A percentile compares a stretch with the other conserved stretches of the same genome.
Conservation (phyloP, 2,329 filamentous ascomycete genomes). For the Rutstroemia sp. region DNA sequence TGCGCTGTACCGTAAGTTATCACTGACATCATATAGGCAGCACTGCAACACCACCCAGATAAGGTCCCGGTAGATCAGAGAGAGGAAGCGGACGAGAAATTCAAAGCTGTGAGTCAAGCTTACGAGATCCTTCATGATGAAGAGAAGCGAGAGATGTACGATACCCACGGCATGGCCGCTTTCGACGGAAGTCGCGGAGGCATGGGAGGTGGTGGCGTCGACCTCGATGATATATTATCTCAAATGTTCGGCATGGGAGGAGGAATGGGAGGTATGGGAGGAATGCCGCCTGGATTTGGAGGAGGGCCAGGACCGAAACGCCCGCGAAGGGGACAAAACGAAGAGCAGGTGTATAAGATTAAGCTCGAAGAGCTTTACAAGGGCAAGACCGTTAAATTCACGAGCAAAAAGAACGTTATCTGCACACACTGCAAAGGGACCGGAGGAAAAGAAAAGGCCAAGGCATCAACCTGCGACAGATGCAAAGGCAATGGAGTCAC, state of each 20-base stretch:
- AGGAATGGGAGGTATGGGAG: slow-evolving; percentile 32
- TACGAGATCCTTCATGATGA: slow-evolving; percentile 98
- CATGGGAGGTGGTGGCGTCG: slow-evolving; percentile 55
- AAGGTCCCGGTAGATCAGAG: slow-evolving; percentile 86
- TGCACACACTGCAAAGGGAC: slow-evolving; percentile 82
- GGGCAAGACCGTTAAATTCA: slow-evolving; percentile 95
- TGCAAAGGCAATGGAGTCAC: slow-evolving; percentile 77
- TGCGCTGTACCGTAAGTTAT: slow-evolving; percentile 8
- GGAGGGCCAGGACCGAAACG: slow-evolving; percentile 42
- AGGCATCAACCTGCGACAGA: slow-evolving; percentile 71
- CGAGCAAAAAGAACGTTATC: slow-evolving; percentile 87
- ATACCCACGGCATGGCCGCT: slow-evolving; percentile 89
- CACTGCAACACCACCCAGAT: slow-evolving; percentile 85
- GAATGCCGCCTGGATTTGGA: slow-evolving; percentile 29
- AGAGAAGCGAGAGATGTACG: slow-evolving; percentile 85
- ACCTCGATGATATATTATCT: slow-evolving; percentile 85
- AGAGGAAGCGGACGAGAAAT: slow-evolving; percentile 78
- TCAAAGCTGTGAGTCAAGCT: slow-evolving; percentile 88
- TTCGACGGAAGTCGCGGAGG: slow-evolving; percentile 70
- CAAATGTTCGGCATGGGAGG: slow-evolving; percentile 81
- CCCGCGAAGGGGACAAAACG: slow-evolving; percentile 68
- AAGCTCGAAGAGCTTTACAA: slow-evolving; percentile 94
- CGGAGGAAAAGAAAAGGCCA: slow-evolving; percentile 88
- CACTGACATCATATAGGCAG: slow-evolving; percentile 50
- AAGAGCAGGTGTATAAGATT: slow-evolving; percentile 87